Conservation (phyloP, 2,329 filamentous ascomycete species). For the Neophaeococcomyces mojaviensis region DNA sequence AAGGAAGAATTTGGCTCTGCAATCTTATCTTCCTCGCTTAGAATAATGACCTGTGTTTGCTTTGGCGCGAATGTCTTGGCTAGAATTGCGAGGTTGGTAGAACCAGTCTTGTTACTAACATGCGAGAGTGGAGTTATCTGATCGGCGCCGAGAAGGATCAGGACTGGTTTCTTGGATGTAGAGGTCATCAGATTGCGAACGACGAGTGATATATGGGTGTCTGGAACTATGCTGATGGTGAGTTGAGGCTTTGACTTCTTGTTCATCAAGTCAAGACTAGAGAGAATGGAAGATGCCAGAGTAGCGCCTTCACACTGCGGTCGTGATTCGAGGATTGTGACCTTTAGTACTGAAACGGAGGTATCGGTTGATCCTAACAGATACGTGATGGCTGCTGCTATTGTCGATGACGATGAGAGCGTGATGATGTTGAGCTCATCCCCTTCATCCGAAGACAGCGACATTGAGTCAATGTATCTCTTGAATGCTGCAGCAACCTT, state of each 20-base stretch:
- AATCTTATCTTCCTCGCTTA: constrained; percentile 31
- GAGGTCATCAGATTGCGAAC: neutral
- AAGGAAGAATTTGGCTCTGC: neutral
- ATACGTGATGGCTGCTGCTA: constrained; percentile 30
- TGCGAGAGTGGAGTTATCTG: constrained; percentile 50
- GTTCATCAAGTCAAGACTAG: constrained; percentile 27
- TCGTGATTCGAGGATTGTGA: constrained; percentile 59
- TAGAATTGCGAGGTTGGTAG: constrained; percentile 50
- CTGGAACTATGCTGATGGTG: constrained; percentile 48
- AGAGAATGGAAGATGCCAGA: constrained; percentile 38
- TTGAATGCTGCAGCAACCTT: constrained; percentile 14
- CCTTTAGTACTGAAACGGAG: constrained; percentile 26
- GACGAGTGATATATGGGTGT: constrained; percentile 41
- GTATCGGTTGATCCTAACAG: constrained; percentile 37
- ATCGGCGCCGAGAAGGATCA: constrained; percentile 59
- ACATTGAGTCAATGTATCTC: constrained; percentile 4
- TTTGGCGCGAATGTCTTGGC: constrained; percentile 37
- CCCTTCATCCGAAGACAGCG: neutral
- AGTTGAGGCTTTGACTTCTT: constrained; percentile 23
- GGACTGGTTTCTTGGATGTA: neutral
- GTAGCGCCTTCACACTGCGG: constrained; percentile 59
- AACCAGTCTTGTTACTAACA: constrained; percentile 62
- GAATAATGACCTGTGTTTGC: constrained; percentile 41
- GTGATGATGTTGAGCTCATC: constrained; percentile 49
- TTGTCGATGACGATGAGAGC: constrained; percentile 57